phyloP scores from a whole-genome alignment of 805 yeast genomes.

The Lachancea sp. region DNA sequence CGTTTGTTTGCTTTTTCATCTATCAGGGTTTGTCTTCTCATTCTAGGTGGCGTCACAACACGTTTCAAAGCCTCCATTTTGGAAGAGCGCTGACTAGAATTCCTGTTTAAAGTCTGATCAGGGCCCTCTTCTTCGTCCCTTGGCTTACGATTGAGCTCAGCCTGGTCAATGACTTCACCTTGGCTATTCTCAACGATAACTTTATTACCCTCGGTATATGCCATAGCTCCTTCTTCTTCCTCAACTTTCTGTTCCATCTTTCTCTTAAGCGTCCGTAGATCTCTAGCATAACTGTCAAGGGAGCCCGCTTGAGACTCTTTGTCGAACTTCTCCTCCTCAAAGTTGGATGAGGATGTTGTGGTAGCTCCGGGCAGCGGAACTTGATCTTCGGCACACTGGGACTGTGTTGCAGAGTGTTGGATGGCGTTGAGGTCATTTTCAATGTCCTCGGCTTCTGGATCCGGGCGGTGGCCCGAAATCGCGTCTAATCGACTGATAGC shows the following conservation, averaged over 20 bases:
- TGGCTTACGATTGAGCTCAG: constrained; percentile 32
- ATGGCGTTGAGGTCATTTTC: constrained; percentile 1
- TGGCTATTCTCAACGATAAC: constrained; percentile 73
- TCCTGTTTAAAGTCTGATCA: constrained; percentile 10
- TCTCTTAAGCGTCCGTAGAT: constrained; percentile 16
- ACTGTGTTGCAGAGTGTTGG: constrained; percentile 22
- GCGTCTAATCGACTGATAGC: constrained; percentile 8
- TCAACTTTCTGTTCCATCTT: constrained; percentile 26
- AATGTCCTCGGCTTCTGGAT: constrained; percentile 1
- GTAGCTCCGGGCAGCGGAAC: constrained; percentile 9
- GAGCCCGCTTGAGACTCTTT: constrained; percentile 5
- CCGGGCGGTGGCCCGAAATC: constrained; percentile 3
- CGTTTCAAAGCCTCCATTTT: constrained; percentile 30
- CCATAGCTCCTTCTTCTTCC: constrained; percentile 31
- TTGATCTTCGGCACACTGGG: constrained; percentile 13
- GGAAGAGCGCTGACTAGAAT: constrained; percentile 22
- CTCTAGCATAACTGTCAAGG: constrained; percentile 9
- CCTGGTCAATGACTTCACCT: constrained; percentile 71
- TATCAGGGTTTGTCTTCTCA: constrained; percentile 18
- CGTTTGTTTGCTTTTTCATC: constrained; percentile 20
- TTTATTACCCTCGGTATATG: constrained; percentile 63
- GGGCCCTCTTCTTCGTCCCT: constrained; percentile 24
- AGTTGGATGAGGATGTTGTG: constrained; percentile 9
- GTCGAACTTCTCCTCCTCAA: constrained; percentile 9
- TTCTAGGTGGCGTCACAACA: constrained; percentile 18